A percentile compares a stretch with the other conserved stretches of the same genome.
phyloP scores from a whole-genome alignment of 441 rosid species.

The Corymbia calophylla region DNA sequence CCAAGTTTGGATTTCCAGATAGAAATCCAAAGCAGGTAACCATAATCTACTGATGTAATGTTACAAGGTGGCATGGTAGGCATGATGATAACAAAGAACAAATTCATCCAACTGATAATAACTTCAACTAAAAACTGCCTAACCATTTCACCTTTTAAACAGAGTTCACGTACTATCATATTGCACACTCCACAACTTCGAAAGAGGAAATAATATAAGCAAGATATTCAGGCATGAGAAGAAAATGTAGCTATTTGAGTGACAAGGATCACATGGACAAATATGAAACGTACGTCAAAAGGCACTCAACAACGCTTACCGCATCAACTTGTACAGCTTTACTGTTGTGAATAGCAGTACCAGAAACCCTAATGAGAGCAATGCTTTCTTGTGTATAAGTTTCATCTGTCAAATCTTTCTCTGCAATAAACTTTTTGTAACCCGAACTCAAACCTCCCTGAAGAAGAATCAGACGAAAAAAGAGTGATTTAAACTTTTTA shows the following conservation, averaged over 20 bases:
- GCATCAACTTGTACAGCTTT: conserved; percentile 83
- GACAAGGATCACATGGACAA: neutral
- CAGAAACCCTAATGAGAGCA: conserved; percentile 78
- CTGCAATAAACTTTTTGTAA: conserved; percentile 56
- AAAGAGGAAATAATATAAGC: neutral
- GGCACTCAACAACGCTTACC: conserved; percentile 33
- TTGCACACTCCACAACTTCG: neutral
- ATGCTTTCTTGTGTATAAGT: conserved; percentile 66
- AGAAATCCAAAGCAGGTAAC: neutral
- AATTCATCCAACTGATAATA: neutral
- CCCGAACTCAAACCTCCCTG: conserved; percentile 97
- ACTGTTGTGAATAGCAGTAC: conserved; percentile 72
- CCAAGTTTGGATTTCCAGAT: neutral
- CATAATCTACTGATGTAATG: neutral
- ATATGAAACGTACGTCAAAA: neutral
- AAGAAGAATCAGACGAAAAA: neutral
- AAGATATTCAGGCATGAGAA: neutral
- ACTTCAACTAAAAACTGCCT: neutral
- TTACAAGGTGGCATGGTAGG: neutral
- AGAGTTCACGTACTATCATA: neutral
- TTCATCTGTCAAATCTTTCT: conserved; percentile 62
- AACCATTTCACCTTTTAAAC: neutral
- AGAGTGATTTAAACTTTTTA: neutral
- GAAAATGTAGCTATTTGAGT: neutral
- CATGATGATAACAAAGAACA: neutral